Base-by-base conservation (phyloP, 2,329 filamentous ascomycete genomes). In the Hymenoscyphus salicellus region DNA sequence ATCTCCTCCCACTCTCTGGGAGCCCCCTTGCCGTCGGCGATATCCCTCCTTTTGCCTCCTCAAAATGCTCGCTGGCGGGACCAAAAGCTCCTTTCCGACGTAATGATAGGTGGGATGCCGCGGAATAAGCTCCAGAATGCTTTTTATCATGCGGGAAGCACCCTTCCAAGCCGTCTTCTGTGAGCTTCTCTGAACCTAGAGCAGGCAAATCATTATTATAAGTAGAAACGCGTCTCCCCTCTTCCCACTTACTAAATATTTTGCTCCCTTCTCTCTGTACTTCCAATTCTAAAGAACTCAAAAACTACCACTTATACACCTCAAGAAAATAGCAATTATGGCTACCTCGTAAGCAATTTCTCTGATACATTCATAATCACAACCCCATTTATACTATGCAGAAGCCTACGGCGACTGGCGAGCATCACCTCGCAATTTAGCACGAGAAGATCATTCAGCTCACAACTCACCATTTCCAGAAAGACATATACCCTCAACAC, bases 401-500 rank as follows among this genome's bases (percentile, higher is more conserved):
- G 67, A 68, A 68, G 69, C 66, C 70, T 68, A 62, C 62, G 60
- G 62, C 80, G 79, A 68, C 63, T 72, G 32, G 66, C 58, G 28
- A 66, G 56, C 23, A 28, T 73, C 36, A 60, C 64, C 16, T 68
- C 66, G 26, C 67, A 72, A 3, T 46, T 70, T 14, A 63, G 63
- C 26, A 60, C 62, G 49, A 55, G 36, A 38, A 61, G 64, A 58
- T n/a, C 62, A 57, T 67, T 60, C 52, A 69, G 68, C 70, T 72
- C 71, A 71, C 68, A 60, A 30, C 43, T 56, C 8, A 36, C 36
- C 26, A 20, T 57, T 49, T 64, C 66, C 64, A 77, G 75, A 66
- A 83, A 82, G 73, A 84, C 86, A 73, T 89, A 88, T 75, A 87
- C 85, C 70, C 85, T 92, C 77, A 90, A 91, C 79, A 89, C 87